Evolutionary conservation across 2,329 filamentous ascomycete species (phyloP).

Genomic region (Paracoccidioides brasiliensis): DNA sequence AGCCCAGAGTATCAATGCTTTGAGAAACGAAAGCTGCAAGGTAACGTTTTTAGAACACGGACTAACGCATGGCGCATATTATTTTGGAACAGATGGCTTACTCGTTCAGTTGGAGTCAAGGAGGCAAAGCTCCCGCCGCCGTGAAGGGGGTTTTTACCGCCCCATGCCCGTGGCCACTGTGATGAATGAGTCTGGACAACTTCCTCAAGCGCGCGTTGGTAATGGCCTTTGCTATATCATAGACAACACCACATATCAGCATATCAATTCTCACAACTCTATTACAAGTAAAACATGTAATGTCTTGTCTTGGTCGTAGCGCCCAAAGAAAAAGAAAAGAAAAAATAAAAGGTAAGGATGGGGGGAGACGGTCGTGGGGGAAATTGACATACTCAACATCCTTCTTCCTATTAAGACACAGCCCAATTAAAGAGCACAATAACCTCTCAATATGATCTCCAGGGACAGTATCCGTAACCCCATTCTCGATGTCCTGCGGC

Average conservation of each 20-base stretch:
- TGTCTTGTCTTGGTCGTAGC: background rate
- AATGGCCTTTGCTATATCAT: slow-evolving; percentile 64
- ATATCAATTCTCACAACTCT: slow-evolving; percentile 18
- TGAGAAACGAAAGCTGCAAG: slow-evolving; percentile 63
- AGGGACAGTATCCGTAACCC: slow-evolving; percentile 62
- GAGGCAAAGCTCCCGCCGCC: slow-evolving; percentile 68
- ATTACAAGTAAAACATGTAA: background rate
- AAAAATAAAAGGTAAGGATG: background rate
- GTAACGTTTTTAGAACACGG: slow-evolving; percentile 6
- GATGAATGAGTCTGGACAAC: slow-evolving; percentile 70
- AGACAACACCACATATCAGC: slow-evolving; percentile 5
- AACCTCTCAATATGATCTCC: slow-evolving; percentile 78
- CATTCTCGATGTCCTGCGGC: slow-evolving; percentile 86
- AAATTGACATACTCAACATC: slow-evolving; percentile 73
- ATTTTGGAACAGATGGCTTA: slow-evolving; percentile 33
- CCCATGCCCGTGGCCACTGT: slow-evolving; percentile 83
- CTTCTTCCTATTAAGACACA: slow-evolving; percentile 94
- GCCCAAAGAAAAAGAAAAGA: no score
- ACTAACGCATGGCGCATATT: background rate
- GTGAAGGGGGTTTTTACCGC: slow-evolving; percentile 66
- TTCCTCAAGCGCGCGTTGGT: slow-evolving; percentile 85
- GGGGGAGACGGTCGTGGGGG: slow-evolving; percentile 7
- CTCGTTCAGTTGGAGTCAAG: slow-evolving; percentile 70
- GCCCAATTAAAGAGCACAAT: slow-evolving; percentile 72
- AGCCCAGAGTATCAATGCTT: slow-evolving; percentile 75